Percentiles rank a stretch among this genome's conserved stretches.
Conservation (phyloP, 75 land plant species). For the Sequoiadendron giganteum region DNA sequence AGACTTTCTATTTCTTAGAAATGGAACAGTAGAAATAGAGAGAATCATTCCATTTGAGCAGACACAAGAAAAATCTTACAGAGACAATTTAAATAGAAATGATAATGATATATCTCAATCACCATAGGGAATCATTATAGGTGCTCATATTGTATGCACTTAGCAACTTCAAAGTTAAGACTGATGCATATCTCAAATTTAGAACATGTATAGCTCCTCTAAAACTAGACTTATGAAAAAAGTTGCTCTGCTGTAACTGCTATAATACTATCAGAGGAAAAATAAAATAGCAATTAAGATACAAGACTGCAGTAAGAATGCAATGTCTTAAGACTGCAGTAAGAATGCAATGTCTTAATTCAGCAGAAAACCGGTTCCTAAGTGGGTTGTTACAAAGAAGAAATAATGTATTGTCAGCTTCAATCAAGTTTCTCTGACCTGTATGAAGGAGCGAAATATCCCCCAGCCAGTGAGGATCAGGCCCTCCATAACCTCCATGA, state of each 20-base stretch:
- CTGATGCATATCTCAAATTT: neutral
- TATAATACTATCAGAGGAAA: neutral
- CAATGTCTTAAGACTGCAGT: neutral
- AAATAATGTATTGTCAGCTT: neutral
- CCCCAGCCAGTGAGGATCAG: conserved; percentile 27
- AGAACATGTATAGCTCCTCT: neutral
- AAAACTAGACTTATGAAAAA: neutral
- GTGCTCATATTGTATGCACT: neutral
- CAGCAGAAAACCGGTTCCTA: neutral
- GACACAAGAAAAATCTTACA: neutral
- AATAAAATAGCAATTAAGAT: neutral
- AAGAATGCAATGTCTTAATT: neutral
- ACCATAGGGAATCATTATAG: neutral
- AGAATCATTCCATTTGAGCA: neutral
- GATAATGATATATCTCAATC: neutral
- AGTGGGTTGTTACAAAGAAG: neutral
- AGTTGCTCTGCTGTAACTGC: neutral
- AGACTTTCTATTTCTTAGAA: neutral
- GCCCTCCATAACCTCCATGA: conserved; percentile 48
- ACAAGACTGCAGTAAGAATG: too few relatives aligned
- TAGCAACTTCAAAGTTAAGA: neutral
- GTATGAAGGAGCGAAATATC: conserved; percentile 40
- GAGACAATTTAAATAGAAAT: neutral
- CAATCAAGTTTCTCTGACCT: conserved; percentile 15
- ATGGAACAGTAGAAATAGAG: neutral